phyloP scores from a whole-genome alignment of 805 yeast genomes.

The Hanseniaspora lindneri region DNA sequence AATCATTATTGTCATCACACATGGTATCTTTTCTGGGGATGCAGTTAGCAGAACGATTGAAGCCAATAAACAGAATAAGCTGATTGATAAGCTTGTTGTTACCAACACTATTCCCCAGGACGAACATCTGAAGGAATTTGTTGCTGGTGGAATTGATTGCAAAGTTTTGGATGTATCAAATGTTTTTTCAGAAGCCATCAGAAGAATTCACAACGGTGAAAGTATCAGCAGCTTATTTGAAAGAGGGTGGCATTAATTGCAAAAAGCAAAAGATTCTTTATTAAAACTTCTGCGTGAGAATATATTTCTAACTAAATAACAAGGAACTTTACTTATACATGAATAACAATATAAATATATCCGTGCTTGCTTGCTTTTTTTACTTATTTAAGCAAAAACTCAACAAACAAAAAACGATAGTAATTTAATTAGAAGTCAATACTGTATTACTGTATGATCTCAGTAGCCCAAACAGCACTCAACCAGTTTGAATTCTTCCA shows the following conservation, averaged over 20 bases:
- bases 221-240: conserved; percentile 87
- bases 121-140: conserved; percentile 9
- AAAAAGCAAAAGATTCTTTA: too few relatives aligned
- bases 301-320: too few relatives aligned
- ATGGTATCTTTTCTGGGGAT: conserved; percentile 86
- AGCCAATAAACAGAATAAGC: conserved; percentile 34
- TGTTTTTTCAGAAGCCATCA: conserved; percentile 84
- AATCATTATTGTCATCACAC: conserved; percentile 82
- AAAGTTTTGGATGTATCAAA: conserved; percentile 80
- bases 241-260: conserved; percentile 39
- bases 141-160: conserved; percentile 40
- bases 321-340: too few relatives aligned
- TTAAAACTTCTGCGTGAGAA: too few relatives aligned
- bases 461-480: conserved; percentile 10
- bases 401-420: not conserved
- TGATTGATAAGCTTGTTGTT: conserved; percentile 73
- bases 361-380: not conserved
- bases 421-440: not conserved
- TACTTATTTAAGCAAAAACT: not conserved
- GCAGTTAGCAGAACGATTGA: conserved; percentile 54
- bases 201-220: conserved; percentile 96
- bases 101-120: conserved; percentile 87
- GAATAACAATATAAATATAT: conserved; percentile 3
- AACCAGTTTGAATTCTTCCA: conserved; percentile 11
- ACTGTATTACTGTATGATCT: not conserved